Base-by-base conservation (phyloP, 345 rosid genomes). In the Lepidium aucheri region DNA sequence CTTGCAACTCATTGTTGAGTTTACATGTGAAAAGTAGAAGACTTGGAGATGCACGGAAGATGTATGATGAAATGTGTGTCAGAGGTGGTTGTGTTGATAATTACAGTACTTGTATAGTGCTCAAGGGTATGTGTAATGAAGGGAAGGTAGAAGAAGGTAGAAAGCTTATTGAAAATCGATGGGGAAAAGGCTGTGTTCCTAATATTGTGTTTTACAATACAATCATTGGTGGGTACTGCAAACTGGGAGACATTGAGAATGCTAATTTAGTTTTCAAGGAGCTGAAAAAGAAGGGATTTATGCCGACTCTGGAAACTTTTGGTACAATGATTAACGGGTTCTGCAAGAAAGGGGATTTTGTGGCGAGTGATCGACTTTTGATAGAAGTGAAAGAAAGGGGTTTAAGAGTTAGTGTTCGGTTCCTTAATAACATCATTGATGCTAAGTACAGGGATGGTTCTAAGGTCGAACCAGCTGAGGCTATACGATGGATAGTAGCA, bases 151-250 rank as follows among this genome's bases (percentile, higher is more conserved):
- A 84, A 70, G 91, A 81, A 55, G 88, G 93, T 60, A 57, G 55
- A 64, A 79, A 74, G 76, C 56, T 92, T 79, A 80, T 90, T 59
- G 87, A 84, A 79, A 76, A 81, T 38, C 65, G 78, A 52, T 90
- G 87, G 89, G 98, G 98, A 60, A 75, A 72, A 66, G 87, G 85
- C 9, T 93, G 97, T 67, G 50, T 88, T 42, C 96, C 98, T 0
- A 85, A 88, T 74, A 65, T 93, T 44, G 87, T 88, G 55, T 88
- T 88, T 52, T 93, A 90, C 58, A 91, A 91, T 35, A 80, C 80
- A 0, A 77, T 91, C 45, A 85, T 90, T 64, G 82, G 84, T 77
- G 98, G 96, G 1, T 85, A 84, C 65, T 83, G 85, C 33, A 81
- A 77, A 76, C 53, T 56, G 30, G 84, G 84, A 0, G 83, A 84